These are phyloP conservation scores for Paraconiothyrium sp. DNA, from an alignment of 2,329 filamentous ascomycete species.

Conservation along the genomic window DNA sequence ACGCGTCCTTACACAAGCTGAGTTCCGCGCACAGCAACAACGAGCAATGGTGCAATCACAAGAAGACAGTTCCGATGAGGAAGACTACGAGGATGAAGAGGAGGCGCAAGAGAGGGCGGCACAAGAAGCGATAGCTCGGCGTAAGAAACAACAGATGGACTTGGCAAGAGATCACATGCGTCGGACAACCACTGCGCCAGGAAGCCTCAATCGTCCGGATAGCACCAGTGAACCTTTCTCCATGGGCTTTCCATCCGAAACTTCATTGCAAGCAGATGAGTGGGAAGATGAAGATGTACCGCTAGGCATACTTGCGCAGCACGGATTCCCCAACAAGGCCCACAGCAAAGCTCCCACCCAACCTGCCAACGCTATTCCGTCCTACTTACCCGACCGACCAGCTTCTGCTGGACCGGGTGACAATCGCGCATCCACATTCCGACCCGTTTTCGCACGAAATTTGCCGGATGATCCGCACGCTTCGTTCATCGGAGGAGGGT, in stretches of 20 bases:
- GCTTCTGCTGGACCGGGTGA: constrained; percentile 42
- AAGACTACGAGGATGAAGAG: constrained; percentile 51
- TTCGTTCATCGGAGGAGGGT: constrained; percentile 45
- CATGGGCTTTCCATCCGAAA: constrained; percentile 48
- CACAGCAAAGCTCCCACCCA: constrained; percentile 39
- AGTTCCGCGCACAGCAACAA: constrained; percentile 45
- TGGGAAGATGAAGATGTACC: constrained; percentile 52
- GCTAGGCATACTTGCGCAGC: constrained; percentile 48
- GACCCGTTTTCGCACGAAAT: constrained; percentile 48
- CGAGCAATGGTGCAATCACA: constrained; percentile 36
- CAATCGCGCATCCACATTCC: constrained; percentile 30
- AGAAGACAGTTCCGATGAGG: constrained; percentile 42
- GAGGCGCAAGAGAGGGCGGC: constrained; percentile 45
- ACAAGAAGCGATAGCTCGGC: constrained; percentile 43
- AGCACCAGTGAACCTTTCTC: constrained; percentile 29
- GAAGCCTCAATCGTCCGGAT: constrained; percentile 26
- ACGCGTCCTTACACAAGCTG: constrained; percentile 46
- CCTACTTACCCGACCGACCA: constrained; percentile 48
- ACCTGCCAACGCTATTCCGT: constrained; percentile 43
- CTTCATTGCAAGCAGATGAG: constrained; percentile 46
- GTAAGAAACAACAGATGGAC: constrained; percentile 46
- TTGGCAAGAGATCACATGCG: constrained; percentile 46
- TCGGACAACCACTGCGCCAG: constrained; percentile 45
- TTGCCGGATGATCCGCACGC: constrained; percentile 48
- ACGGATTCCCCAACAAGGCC: constrained; percentile 46